Conservation (phyloP, 2,329 filamentous ascomycete genomes). For the Colletotrichum coccodes region DNA sequence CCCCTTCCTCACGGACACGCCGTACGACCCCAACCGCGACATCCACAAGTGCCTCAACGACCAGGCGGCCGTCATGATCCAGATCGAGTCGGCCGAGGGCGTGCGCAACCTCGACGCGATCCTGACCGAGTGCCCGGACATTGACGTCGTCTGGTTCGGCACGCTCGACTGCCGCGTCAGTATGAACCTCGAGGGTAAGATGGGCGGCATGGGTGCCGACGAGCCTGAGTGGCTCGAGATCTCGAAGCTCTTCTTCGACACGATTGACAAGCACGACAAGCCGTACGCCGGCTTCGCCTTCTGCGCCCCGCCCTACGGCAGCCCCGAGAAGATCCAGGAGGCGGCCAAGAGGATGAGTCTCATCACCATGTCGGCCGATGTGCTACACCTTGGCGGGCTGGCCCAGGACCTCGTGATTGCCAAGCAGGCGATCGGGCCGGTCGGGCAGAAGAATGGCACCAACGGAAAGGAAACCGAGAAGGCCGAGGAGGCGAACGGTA, state of each 20-base stretch:
- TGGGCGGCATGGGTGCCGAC: constrained; percentile 40
- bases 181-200: constrained; percentile 52
- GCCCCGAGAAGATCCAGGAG: constrained; percentile 38
- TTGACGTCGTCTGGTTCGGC: constrained; percentile 59
- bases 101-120: constrained; percentile 60
- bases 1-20: constrained; percentile 50
- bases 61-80: constrained; percentile 59
- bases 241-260: constrained; percentile 47
- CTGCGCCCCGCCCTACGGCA: constrained; percentile 37
- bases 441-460: constrained; percentile 14
- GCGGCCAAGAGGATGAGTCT: constrained; percentile 39
- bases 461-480: not conserved
- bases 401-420: constrained; percentile 34
- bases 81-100: constrained; percentile 54
- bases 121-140: constrained; percentile 55
- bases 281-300: constrained; percentile 48
- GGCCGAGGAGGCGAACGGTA: constrained; percentile 6
- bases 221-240: constrained; percentile 55
- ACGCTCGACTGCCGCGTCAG: constrained; percentile 53
- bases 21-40: constrained; percentile 43
- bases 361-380: constrained; percentile 37
- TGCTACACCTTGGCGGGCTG: constrained; percentile 37
- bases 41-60: constrained; percentile 53
- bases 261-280: constrained; percentile 57
- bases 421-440: not conserved